Base-by-base conservation (phyloP, 345 rosid species). In the Excoecaria agallocha region DNA sequence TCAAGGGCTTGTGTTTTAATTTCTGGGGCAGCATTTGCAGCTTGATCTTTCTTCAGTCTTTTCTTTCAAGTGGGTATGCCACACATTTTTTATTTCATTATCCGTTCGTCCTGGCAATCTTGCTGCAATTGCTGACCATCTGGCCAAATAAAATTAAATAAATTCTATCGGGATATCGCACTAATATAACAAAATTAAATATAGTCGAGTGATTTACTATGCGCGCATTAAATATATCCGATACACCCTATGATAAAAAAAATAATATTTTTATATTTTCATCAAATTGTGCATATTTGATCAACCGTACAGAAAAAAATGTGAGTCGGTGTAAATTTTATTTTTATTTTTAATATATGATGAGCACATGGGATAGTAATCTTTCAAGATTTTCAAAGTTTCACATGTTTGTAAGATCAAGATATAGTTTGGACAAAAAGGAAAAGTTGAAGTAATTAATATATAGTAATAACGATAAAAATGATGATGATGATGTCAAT, bases 71-170 rank as follows among this genome's bases (percentile, higher is more conserved):
- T 89, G 90, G 69, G 93, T 92, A 66, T 92, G 89, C 97, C 97
- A 92, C 25, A 89, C 92, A 39, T 91, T 91, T 78, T 91, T 91
- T 13, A 91, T 91, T 80, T 89, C 94, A 13, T 92, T 92, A 89
- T 92, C 97, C 0, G 97, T 92, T 51, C 97, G 71, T 76, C 95
- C 97, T 8, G 93, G 97, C 63, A 92, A 80, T 59, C 72, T 82
- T 37, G 93, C 93, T 66, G 97, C 97, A 41, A 92, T 92, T 37
- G 95, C 88, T 39, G 97, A 90, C 97, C 97, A 92, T 76, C 97
- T 92, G 86, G 37, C 59, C 16, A 1, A 35, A 7, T 11, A 22
- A 50, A 52, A 35, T 35, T 13, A 12, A 4, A 62, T 12, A 62
- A 16, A 62, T 62, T 16, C 45, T 12, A 45, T 30, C 45, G 35